Evolutionary conservation across 2,329 filamentous ascomycete species (phyloP), one percentile per base, ranked within the genome.

Genomic region (Podosphaera fusca): DNA sequence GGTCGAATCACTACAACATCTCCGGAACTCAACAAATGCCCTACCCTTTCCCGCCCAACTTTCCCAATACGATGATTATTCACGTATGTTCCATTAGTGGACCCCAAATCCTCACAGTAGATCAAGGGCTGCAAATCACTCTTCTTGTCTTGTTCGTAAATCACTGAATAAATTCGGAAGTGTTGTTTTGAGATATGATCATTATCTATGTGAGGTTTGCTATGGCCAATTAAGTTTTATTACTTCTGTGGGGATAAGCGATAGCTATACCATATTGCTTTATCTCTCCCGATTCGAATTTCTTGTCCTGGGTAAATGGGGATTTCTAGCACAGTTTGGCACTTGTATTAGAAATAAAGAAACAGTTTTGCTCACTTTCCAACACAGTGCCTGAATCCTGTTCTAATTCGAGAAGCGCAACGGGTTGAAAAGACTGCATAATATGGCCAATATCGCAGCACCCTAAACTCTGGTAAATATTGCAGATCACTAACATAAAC

Each of bases 91-190:
- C 77, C 77, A 56, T 75, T 75, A 14, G 67, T 68, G 3, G 77
- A 79, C 56, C 73, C 72, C 31, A 74, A 72, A 61, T 81, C 78
- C 12, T 77, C 73, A 34, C 78, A 75, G 60, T 78, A 80, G 46
- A 80, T 65, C 56, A 77, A 66, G 3, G 69, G 68, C 12, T 62
- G 64, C 30, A 61, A 58, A 8, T 60, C 56, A 35, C 36, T 34
- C 2, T 57, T 42, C n/a, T 61, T 52, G 4, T 57, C 34, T n/a
- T 61, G 52, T 29, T 64, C 62, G 59, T 78, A 77, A 8, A 73
- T 64, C 46, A 80, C 67, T 1, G 73, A 73, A 63, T 79, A 80
- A 36, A 80, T 68, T 61, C 78, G 74, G 60, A 77, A 75, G 56
- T 80, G 77, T 33, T 72, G 70, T 55, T 75, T 72, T 1, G 77